Evolutionary conservation across 1,284 basidiomycete species (phyloP).

Genomic region (Sparassis latifolia): DNA sequence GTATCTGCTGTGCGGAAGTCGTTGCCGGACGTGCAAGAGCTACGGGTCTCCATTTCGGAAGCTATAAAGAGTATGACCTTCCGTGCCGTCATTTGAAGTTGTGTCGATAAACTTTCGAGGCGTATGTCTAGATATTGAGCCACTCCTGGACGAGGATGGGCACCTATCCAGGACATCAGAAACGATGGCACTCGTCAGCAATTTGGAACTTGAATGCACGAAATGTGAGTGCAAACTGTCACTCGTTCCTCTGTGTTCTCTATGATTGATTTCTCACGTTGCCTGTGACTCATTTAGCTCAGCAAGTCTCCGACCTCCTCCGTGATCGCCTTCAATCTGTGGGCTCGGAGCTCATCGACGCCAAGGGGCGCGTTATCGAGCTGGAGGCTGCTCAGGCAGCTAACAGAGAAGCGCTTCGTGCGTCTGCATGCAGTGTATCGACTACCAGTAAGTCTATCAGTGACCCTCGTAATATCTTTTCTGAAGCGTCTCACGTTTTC

Average conservation of each 20-base stretch:
- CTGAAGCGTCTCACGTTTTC: not conserved
- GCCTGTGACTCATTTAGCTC: conserved; percentile 15
- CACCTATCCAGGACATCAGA: conserved; percentile 16
- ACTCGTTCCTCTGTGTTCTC: not conserved
- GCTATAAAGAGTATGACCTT: conserved; percentile 17
- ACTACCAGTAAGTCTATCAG: conserved; percentile 16
- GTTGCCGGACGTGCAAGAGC: conserved; percentile 22
- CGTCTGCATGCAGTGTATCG: conserved; percentile 14
- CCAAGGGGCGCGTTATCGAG: conserved; percentile 22
- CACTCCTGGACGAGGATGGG: conserved; percentile 21
- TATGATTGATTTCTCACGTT: not conserved
- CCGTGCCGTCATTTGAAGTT: not conserved
- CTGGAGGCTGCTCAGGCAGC: conserved; percentile 20
- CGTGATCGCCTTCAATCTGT: conserved; percentile 28
- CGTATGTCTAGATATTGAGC: conserved; percentile 18
- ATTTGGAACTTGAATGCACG: conserved; percentile 22
- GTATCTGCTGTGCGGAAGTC: conserved; percentile 19
- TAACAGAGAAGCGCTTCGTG: conserved; percentile 19
- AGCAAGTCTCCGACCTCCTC: conserved; percentile 30
- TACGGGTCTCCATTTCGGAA: conserved; percentile 18
- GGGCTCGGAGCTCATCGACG: conserved; percentile 27
- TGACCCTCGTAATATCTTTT: not conserved
- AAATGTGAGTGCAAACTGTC: conserved; percentile 16
- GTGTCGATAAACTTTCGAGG: not conserved
- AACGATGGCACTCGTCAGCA: conserved; percentile 17